These are phyloP conservation scores for Pichia occidentalis DNA, from an alignment of 805 yeast genomes.

Conservation along the genomic window DNA sequence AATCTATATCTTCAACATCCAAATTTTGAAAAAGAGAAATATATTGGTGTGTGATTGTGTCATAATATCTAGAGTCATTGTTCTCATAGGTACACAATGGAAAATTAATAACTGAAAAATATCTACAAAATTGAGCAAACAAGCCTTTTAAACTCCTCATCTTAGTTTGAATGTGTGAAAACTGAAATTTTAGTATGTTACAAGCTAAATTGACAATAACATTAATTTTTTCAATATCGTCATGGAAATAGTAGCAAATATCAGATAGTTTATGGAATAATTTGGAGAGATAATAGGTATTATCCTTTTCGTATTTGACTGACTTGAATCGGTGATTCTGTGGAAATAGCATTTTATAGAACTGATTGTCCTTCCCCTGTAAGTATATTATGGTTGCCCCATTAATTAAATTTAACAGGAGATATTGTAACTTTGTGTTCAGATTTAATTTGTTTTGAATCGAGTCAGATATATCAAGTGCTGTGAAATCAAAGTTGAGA, in stretches of 20 bases:
- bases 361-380: constrained; percentile 20
- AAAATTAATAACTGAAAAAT: constrained; percentile 10
- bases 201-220: constrained; percentile 5
- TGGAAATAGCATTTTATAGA: constrained; percentile 17
- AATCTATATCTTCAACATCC: constrained; percentile 14
- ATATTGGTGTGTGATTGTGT: constrained; percentile 20
- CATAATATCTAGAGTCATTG: constrained; percentile 13
- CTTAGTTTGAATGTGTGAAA: background rate
- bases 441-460: constrained; percentile 26
- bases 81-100: constrained; percentile 1
- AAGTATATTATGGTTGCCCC: constrained; percentile 34
- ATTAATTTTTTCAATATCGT: constrained; percentile 14
- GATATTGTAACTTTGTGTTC: constrained; percentile 22
- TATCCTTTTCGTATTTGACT: constrained; percentile 4
- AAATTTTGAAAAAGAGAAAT: constrained; percentile 16
- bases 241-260: constrained; percentile 11
- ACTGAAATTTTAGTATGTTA: background rate
- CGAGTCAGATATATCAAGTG: constrained; percentile 28
- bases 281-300: constrained; percentile 16
- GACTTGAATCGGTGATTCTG: constrained; percentile 4
- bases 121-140: constrained; percentile 4
- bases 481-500: constrained; percentile 38
- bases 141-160: constrained; percentile 3
- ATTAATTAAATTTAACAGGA: constrained; percentile 34
- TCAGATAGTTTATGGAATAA: constrained; percentile 10